Conservation (phyloP, 2,329 filamentous ascomycete genomes). For the Pseudogymnoascus sp. region DNA sequence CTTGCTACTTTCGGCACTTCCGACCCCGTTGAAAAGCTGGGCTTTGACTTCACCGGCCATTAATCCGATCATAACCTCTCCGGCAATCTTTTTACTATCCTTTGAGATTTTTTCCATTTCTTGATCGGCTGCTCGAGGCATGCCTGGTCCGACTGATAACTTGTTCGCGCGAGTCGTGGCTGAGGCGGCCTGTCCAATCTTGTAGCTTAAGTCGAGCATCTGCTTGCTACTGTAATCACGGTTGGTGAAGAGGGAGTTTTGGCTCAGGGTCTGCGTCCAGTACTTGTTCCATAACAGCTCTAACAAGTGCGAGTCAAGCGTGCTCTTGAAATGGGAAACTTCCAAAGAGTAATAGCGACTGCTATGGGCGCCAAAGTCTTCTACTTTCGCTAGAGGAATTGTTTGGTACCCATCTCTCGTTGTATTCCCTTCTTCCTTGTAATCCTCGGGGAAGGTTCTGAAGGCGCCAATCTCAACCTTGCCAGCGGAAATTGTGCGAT, state of each 20-base stretch:
- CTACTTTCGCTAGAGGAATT: constrained; percentile 86
- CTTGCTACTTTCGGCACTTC: not conserved
- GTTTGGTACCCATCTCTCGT: constrained; percentile 57
- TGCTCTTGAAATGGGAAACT: constrained; percentile 90
- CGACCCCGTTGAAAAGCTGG: constrained; percentile 38
- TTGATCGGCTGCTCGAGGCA: constrained; percentile 32
- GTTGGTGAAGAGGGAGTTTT: constrained; percentile 84
- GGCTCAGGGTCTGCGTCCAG: constrained; percentile 92
- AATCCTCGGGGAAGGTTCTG: constrained; percentile 74
- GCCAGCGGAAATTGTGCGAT: constrained; percentile 87
- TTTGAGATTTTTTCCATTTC: constrained; percentile 48
- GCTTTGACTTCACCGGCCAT: constrained; percentile 42
- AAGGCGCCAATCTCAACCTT: constrained; percentile 96
- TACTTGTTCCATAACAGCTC: constrained; percentile 98
- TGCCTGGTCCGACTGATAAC: constrained; percentile 19
- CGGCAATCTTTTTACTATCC: constrained; percentile 50
- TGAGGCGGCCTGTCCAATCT: constrained; percentile 60
- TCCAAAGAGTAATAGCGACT: constrained; percentile 86
- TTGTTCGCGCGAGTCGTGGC: constrained; percentile 32
- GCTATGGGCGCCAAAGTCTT: constrained; percentile 91
- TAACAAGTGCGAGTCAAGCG: constrained; percentile 77
- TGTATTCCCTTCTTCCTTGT: constrained; percentile 49
- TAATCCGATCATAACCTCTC: constrained; percentile 41
- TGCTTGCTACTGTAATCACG: constrained; percentile 90
- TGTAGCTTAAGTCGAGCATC: constrained; percentile 78